phyloP scores from a whole-genome alignment of 2,329 filamentous ascomycete genomes.

The Colletotrichum tabaci region DNA sequence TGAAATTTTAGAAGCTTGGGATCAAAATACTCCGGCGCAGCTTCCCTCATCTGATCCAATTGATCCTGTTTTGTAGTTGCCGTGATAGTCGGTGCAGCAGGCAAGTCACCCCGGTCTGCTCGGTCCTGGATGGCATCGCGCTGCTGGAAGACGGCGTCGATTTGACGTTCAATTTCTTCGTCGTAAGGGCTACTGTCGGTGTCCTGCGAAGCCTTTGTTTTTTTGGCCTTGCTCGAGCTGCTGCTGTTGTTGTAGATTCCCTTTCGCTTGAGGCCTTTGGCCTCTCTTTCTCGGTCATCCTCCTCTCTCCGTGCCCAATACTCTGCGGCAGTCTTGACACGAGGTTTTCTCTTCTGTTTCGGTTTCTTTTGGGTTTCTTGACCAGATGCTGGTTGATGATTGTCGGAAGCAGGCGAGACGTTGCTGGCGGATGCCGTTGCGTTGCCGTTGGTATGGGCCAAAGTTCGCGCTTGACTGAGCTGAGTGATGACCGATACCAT shows the following conservation, averaged over 20 bases:
- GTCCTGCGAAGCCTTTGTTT: neutral
- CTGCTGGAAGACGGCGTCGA: neutral
- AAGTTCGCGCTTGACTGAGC: neutral
- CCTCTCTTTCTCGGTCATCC: neutral
- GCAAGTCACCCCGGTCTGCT: slow-evolving; percentile 6
- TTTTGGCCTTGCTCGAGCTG: neutral
- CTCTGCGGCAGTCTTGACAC: neutral
- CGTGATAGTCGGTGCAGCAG: neutral
- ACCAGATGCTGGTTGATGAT: neutral
- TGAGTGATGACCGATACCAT: neutral
- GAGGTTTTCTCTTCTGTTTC: neutral
- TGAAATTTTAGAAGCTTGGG: rapidly evolving
- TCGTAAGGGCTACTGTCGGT: neutral
- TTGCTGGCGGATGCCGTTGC: neutral
- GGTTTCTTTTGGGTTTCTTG: neutral
- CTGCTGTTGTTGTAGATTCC: neutral
- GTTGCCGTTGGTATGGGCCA: neutral
- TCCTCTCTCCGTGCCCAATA: slow-evolving; percentile 12
- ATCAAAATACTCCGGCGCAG: neutral
- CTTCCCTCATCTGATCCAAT: slow-evolving; percentile 16
- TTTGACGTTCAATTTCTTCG: neutral
- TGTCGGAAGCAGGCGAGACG: too few species aligned
- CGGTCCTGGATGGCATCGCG: slow-evolving; percentile 10
- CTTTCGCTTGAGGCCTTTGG: neutral
- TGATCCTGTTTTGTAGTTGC: slow-evolving; percentile 8